phyloP scores from a whole-genome alignment of 2,329 filamentous ascomycete species.

The Colletotrichum theobromicola region DNA sequence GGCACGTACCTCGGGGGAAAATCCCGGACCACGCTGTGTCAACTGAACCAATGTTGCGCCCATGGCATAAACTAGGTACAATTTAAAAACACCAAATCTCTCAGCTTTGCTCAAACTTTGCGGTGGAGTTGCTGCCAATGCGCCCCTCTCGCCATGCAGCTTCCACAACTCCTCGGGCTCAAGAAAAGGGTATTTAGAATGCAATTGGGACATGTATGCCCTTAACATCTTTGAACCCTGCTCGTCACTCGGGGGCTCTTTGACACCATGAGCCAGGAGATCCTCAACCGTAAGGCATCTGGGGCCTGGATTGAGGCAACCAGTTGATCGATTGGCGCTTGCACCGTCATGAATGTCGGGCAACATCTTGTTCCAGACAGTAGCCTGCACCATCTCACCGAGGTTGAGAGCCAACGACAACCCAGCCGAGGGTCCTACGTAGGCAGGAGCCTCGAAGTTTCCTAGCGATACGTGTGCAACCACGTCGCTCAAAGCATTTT shows the following conservation, averaged over 20 bases:
- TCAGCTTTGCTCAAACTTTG: constrained; percentile 20
- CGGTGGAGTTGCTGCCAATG: constrained; percentile 38
- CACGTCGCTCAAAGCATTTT: constrained; percentile 41
- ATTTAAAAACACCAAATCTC: constrained; percentile 53
- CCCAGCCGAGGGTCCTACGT: constrained; percentile 48
- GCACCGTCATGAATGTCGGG: constrained; percentile 17
- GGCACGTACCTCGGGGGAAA: constrained; percentile 41
- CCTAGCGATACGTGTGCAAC: constrained; percentile 55
- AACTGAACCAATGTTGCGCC: constrained; percentile 52
- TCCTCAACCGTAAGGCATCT: constrained; percentile 41
- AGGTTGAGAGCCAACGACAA: constrained; percentile 53
- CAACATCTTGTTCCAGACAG: constrained; percentile 58
- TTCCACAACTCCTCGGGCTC: constrained; percentile 49
- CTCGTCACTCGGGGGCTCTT: constrained; percentile 48
- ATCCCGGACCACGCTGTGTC: constrained; percentile 43
- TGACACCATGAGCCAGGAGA: constrained; percentile 43
- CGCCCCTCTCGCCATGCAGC: constrained; percentile 44
- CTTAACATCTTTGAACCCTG: constrained; percentile 48
- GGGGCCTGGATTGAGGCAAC: neutral
- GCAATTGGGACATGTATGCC: constrained; percentile 49
- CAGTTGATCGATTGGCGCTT: constrained; percentile 1
- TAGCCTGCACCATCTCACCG: constrained; percentile 58
- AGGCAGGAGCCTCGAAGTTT: constrained; percentile 48
- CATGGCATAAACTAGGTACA: constrained; percentile 58
- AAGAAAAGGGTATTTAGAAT: constrained; percentile 55